Base-by-base conservation (phyloP, 2,329 filamentous ascomycete genomes). In the Pestalotiopsis sp. region DNA sequence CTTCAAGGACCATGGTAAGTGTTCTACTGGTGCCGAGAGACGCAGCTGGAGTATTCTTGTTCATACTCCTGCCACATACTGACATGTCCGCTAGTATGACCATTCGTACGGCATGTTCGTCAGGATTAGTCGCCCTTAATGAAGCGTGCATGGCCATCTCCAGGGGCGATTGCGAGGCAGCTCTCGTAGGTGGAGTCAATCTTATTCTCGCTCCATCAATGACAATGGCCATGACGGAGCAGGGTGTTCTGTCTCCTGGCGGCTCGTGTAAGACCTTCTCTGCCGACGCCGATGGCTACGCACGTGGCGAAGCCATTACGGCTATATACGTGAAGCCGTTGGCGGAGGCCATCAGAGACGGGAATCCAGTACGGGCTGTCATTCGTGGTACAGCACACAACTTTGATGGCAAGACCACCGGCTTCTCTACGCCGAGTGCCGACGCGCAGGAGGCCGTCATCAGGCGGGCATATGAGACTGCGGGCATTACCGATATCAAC, bases 231-330 rank as follows among this genome's bases (percentile, higher is more conserved):
- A 60, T 48, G 57, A 17, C 40, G 6, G 22, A 63, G 4, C 22
- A 22, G 17, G 61, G 66, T 9, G 22, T 44, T 4, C 26, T 61
- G 14, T 20, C 35, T 22, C 58, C 39, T 7, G 48, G 52, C 30
- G 57, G 57, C 4, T 20, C n/a, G 6, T 67, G 65, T n/a, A 61
- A 63, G 30, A 67, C 58, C 14, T 67, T 67, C 38, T 52, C 57
- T 24, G 57, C 65, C 22, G 11, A n/a, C 13, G 65, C 65, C 22
- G 77, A 83, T 68, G 86, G 85, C 0, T 88, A 86, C 69, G 81
- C 77, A 0, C 77, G 84, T 11, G 85, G 84, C 1, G 85, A 87
- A 68, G 85, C 84, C 3, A 72, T 81, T 1, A 80, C 74, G 0
- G 76, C 80, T 2, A 48, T 86, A 1, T 67, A 85, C 0, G 24